A percentile compares a stretch with the other conserved stretches of the same genome.
Conservation (phyloP, 495 filamentous ascomycete genomes). For the Zalerion maritima region DNA sequence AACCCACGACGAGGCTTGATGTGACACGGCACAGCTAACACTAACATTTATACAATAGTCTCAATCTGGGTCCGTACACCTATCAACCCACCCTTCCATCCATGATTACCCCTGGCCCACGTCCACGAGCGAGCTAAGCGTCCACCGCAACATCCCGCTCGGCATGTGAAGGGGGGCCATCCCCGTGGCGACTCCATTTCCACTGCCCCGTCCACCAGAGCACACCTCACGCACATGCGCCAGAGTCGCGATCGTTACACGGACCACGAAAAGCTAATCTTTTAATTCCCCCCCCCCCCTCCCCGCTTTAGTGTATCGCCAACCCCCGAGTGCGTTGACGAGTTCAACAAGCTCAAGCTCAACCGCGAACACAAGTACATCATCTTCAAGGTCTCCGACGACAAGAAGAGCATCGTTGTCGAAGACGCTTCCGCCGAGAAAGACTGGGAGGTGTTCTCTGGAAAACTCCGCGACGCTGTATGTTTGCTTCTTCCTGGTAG, state of each 20-base stretch:
- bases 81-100: constrained; percentile 9
- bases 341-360: constrained; percentile 86
- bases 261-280: constrained; percentile 14
- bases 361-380: constrained; percentile 82
- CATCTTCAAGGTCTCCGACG: constrained; percentile 91
- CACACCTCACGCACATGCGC: background rate
- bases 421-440: constrained; percentile 47
- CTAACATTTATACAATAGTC: constrained; percentile 26
- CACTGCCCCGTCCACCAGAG: constrained; percentile 5
- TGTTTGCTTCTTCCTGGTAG: constrained; percentile 27
- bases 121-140: constrained; percentile 1
- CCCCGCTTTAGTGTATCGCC: constrained; percentile 1
- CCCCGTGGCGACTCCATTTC: constrained; percentile 1
- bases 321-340: constrained; percentile 51
- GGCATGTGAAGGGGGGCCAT: background rate
- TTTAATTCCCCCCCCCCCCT: no score
- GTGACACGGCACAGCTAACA: no score
- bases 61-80: constrained; percentile 50
- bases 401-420: constrained; percentile 80
- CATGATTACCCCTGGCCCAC: constrained; percentile 7
- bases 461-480: constrained; percentile 56
- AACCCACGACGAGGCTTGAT: no score
- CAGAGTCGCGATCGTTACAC: background rate
- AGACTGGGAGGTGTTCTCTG: constrained; percentile 64
- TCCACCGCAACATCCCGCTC: constrained; percentile 5